phyloP scores from a whole-genome alignment of 1,139 yeast species.

The Suhomyces terraborum region DNA sequence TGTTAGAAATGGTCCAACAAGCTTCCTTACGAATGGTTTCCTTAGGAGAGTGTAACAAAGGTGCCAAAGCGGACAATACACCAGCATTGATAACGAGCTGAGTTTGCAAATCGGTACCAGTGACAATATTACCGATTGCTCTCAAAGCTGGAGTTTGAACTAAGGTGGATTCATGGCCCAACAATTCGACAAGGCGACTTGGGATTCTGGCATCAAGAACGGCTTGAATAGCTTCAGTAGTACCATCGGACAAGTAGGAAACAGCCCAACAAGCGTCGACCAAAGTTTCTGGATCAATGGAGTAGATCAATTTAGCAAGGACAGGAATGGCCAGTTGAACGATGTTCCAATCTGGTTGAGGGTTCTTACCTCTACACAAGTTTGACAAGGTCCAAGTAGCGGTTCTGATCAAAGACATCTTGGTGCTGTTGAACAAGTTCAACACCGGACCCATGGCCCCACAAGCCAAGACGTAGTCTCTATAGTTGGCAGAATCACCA shows the following conservation, averaged over 20 bases:
- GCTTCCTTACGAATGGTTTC: slow-evolving; percentile 96
- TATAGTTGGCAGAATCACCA: slow-evolving; percentile 87
- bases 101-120: slow-evolving; percentile 94
- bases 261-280: slow-evolving; percentile 99
- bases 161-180: slow-evolving; percentile 77
- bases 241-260: slow-evolving; percentile 90
- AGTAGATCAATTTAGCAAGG: slow-evolving; percentile 84
- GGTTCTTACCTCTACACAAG: slow-evolving; percentile 93
- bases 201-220: slow-evolving; percentile 97
- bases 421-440: slow-evolving; percentile 73
- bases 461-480: slow-evolving; percentile 83
- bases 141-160: slow-evolving; percentile 97
- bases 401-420: slow-evolving; percentile 87
- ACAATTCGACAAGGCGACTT: slow-evolving; percentile 85
- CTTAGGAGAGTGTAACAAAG: slow-evolving; percentile 78
- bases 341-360: slow-evolving; percentile 92
- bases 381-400: slow-evolving; percentile 98
- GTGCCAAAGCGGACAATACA: slow-evolving; percentile 81
- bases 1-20: slow-evolving; percentile 97
- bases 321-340: slow-evolving; percentile 91
- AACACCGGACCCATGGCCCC: slow-evolving; percentile 91
- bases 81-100: slow-evolving; percentile 94
- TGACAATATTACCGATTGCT: slow-evolving; percentile 96
- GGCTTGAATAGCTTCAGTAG: slow-evolving; percentile 91
- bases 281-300: slow-evolving; percentile 88